phyloP scores from a whole-genome alignment of 768 basidiomycete species.

The Kwoniella dendrophila region DNA sequence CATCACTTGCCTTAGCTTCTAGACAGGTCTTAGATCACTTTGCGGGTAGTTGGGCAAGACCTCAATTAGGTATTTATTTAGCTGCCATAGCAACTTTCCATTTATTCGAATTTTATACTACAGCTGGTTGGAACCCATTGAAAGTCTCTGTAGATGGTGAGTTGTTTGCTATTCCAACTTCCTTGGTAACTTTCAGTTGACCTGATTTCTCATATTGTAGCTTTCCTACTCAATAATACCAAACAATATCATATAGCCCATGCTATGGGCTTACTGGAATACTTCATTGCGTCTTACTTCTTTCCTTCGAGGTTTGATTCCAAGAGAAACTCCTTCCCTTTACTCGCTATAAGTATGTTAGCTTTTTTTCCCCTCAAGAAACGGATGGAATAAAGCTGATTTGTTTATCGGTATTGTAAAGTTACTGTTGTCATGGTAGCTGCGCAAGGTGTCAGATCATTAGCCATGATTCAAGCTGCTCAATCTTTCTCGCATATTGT shows the following conservation, averaged over 20 bases:
- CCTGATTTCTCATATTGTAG: conserved; percentile 58
- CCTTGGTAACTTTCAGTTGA: conserved; percentile 8
- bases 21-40: conserved; percentile 18
- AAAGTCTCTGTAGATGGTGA: conserved; percentile 91
- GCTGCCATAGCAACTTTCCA: conserved; percentile 86
- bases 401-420: conserved; percentile 47
- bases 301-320: conserved; percentile 63
- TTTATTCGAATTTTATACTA: conserved; percentile 90
- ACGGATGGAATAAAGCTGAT: neutral
- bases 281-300: conserved; percentile 70
- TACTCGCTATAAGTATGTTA: conserved; percentile 11
- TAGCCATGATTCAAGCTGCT: conserved; percentile 95
- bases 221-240: conserved; percentile 91
- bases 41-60: conserved; percentile 66
- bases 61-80: conserved; percentile 79
- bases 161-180: conserved; percentile 50
- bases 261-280: conserved; percentile 74
- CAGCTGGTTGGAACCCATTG: conserved; percentile 90
- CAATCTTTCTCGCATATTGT: conserved; percentile 91
- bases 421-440: conserved; percentile 67
- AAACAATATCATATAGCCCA: conserved; percentile 82
- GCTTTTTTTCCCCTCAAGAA: neutral
- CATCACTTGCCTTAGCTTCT: conserved; percentile 61
- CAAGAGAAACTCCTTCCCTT: conserved; percentile 14
- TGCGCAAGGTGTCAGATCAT: conserved; percentile 78